A percentile compares a stretch with the other conserved stretches of the same genome.
These are phyloP conservation scores for Xylogone sp. DNA, from an alignment of 2,329 filamentous ascomycete species.

Conservation along the genomic window DNA sequence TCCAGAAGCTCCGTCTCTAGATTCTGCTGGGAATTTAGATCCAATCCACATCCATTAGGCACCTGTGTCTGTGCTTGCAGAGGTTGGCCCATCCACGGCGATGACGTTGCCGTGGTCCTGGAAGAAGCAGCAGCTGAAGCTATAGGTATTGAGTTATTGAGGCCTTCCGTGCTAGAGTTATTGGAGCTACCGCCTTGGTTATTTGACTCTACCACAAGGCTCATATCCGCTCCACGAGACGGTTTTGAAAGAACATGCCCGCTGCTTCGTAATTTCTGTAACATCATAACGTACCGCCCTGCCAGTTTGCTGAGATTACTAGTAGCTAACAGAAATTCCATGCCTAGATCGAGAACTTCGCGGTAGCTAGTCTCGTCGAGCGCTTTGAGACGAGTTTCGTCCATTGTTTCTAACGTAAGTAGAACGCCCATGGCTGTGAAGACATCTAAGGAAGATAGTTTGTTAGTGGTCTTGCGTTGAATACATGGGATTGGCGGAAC, in stretches of 20 bases:
- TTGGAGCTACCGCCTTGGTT: neutral
- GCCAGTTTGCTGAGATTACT: neutral
- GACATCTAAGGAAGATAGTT: neutral
- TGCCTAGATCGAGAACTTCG: neutral
- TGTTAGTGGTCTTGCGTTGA: neutral
- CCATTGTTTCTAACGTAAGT: neutral
- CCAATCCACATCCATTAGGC: neutral
- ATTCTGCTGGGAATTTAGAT: neutral
- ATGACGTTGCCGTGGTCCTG: neutral
- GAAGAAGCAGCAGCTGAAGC: neutral
- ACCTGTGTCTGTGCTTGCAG: neutral
- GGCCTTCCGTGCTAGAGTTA: neutral
- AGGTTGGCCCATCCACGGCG: neutral
- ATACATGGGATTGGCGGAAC: neutral
- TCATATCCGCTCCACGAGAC: neutral
- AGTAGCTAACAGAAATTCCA: neutral
- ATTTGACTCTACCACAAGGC: neutral
- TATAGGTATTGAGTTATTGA: neutral
- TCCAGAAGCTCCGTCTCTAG: neutral
- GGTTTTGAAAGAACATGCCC: neutral
- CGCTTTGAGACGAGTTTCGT: neutral
- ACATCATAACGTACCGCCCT: neutral
- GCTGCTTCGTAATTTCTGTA: neutral
- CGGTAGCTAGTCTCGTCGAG: neutral
- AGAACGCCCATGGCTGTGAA: conserved; percentile 1